These are phyloP conservation scores for Phytophthora rubi DNA, from an alignment of 352 stramenopile genomes.

Conservation along the genomic window DNA sequence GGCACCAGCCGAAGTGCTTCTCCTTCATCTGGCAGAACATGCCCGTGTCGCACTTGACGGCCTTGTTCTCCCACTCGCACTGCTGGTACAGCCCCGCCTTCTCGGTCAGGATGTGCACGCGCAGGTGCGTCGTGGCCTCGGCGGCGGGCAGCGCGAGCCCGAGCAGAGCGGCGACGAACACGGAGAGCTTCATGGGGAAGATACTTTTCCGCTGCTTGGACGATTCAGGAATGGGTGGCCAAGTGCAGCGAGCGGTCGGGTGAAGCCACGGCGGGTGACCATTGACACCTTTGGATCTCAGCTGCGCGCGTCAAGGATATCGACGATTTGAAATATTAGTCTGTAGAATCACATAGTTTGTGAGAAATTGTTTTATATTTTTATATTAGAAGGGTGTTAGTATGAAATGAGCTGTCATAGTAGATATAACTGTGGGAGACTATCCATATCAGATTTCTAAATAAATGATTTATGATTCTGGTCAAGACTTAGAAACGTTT, in stretches of 20 bases:
- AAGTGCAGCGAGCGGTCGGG: not conserved
- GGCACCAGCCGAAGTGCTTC: slow-evolving; percentile 37
- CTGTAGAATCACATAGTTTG: no score
- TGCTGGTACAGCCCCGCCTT: slow-evolving; percentile 29
- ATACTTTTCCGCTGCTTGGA: slow-evolving; percentile 7
- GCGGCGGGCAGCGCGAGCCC: slow-evolving; percentile 9
- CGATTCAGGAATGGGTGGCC: slow-evolving; percentile 28
- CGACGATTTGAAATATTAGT: not conserved
- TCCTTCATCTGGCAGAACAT: slow-evolving; percentile 37
- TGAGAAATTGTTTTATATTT: no score
- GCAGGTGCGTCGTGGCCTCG: slow-evolving; percentile 24
- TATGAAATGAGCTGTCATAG: no score
- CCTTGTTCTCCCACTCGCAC: slow-evolving; percentile 41
- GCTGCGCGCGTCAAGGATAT: not conserved
- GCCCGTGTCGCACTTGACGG: slow-evolving; percentile 32
- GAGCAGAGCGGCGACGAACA: slow-evolving; percentile 23
- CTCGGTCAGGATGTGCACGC: slow-evolving; percentile 35
- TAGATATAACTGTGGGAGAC: not conserved
- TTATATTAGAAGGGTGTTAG: no score
- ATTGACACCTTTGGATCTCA: not conserved
- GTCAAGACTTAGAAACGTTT: not conserved
- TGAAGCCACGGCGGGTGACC: not conserved
- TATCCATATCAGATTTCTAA: slow-evolving; percentile 9
- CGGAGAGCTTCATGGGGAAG: slow-evolving; percentile 26
- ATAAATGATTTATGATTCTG: slow-evolving; percentile 15